A percentile compares a stretch with the other conserved stretches of the same genome.
Conservation (phyloP, 2,329 filamentous ascomycete species). For the Teratosphaeria gauchensis region DNA sequence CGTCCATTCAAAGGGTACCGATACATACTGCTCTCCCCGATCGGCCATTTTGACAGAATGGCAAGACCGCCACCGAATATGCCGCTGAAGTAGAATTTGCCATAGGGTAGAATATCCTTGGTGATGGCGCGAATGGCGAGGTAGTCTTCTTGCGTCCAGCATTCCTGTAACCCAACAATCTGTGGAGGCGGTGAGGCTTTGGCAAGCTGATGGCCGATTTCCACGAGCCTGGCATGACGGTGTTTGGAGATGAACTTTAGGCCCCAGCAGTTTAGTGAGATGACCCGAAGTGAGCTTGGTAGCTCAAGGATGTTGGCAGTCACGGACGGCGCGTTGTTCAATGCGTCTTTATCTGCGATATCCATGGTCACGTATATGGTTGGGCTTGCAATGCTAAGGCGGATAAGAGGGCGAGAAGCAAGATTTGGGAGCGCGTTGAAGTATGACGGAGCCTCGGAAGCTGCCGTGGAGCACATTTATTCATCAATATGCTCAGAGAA, state of each 20-base stretch:
- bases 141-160: slow-evolving; percentile 83
- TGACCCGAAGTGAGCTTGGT: slow-evolving; percentile 49
- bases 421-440: not conserved
- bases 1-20: slow-evolving; percentile 85
- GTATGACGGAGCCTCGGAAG: not conserved
- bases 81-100: slow-evolving; percentile 86
- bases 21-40: slow-evolving; percentile 79
- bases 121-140: slow-evolving; percentile 65
- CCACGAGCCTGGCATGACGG: slow-evolving; percentile 64
- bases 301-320: not conserved
- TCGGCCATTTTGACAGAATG: slow-evolving; percentile 85
- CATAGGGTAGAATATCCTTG: slow-evolving; percentile 67
- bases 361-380: not conserved
- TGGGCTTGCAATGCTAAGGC: not conserved
- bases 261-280: slow-evolving; percentile 96
- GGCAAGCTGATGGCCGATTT: slow-evolving; percentile 76
- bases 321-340: not conserved
- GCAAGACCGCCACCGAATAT: slow-evolving; percentile 83
- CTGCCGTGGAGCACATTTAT: not conserved
- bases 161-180: slow-evolving; percentile 91
- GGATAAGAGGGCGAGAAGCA: not conserved
- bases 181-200: slow-evolving; percentile 58
- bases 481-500: not conserved
- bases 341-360: not conserved
- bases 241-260: slow-evolving; percentile 76